phyloP scores from a whole-genome alignment of 306 rosid species.

The Malus fusca region DNA sequence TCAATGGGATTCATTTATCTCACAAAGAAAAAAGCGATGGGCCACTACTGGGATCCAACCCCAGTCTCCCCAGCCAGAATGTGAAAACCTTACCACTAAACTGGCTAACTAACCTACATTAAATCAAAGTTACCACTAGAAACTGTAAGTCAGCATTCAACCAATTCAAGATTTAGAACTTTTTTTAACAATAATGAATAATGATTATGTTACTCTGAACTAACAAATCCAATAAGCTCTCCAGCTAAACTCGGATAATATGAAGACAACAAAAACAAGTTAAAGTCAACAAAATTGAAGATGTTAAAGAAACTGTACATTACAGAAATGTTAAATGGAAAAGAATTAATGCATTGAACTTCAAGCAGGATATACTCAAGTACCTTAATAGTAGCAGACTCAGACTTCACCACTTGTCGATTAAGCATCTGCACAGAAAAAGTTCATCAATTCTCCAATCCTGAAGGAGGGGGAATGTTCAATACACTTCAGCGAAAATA shows the following conservation, averaged over 20 bases:
- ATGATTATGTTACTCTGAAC: background rate
- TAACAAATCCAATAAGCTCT: background rate
- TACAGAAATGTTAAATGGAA: background rate
- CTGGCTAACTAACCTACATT: background rate
- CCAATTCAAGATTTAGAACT: background rate
- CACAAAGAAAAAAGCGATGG: background rate
- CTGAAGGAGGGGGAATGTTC: background rate
- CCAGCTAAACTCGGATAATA: background rate
- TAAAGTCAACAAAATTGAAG: background rate
- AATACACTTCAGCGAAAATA: background rate
- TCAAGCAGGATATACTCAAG: background rate
- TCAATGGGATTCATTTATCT: background rate
- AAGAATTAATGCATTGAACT: background rate
- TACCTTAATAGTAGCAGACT: constrained; percentile 93
- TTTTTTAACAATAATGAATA: background rate
- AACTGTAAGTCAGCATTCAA: background rate
- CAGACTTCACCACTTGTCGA: constrained; percentile 92
- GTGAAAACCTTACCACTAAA: background rate
- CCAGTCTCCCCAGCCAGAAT: background rate
- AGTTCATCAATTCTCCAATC: constrained; percentile 13
- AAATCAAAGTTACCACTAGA: background rate
- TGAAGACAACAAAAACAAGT: background rate
- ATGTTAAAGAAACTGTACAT: background rate
- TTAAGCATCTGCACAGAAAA: constrained; percentile 63
- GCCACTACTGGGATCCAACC: background rate